A percentile compares a stretch with the other conserved stretches of the same genome.
phyloP scores from a whole-genome alignment of 2,329 filamentous ascomycete species.

The Aspergillus carbonarius region DNA sequence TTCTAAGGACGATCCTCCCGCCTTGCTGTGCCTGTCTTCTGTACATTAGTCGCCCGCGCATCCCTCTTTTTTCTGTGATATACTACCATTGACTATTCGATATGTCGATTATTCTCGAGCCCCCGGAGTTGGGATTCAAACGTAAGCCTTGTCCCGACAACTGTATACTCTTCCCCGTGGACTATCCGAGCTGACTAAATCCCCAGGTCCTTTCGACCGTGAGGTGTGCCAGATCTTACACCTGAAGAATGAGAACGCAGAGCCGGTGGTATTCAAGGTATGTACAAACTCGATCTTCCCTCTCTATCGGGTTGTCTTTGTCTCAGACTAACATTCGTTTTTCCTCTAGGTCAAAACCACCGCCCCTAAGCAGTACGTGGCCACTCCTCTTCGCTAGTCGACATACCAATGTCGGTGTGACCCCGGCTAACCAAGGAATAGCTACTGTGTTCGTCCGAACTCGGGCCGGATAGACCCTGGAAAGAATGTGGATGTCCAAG shows the following conservation, averaged over 20 bases:
- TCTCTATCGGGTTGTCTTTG: constrained; percentile 9
- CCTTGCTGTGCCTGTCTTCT: constrained; percentile 6
- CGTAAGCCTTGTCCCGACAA: constrained; percentile 54
- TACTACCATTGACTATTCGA: constrained; percentile 31
- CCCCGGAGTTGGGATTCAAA: constrained; percentile 86
- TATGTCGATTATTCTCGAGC: constrained; percentile 96
- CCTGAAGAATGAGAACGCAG: constrained; percentile 57
- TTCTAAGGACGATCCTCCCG: constrained; percentile 3
- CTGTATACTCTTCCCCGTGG: neutral
- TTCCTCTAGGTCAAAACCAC: constrained; percentile 87
- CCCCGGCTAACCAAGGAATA: constrained; percentile 42
- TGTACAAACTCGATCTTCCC: constrained; percentile 20
- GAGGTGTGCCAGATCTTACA: constrained; percentile 63
- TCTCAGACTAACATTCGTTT: constrained; percentile 26
- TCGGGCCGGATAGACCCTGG: constrained; percentile 92
- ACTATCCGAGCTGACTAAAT: constrained; percentile 25
- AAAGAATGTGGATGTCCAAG: constrained; percentile 86
- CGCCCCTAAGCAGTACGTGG: constrained; percentile 90
- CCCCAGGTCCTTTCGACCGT: constrained; percentile 60
- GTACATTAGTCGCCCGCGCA: constrained; percentile 10
- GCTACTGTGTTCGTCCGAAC: constrained; percentile 97
- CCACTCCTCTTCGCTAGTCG: constrained; percentile 13
- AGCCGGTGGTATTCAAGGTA: constrained; percentile 66
- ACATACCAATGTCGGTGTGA: neutral
- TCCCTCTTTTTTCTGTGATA: constrained; percentile 17